Evolutionary conservation across 2,329 filamentous ascomycete species (phyloP).

Genomic region (Penicillium corylophilum): DNA sequence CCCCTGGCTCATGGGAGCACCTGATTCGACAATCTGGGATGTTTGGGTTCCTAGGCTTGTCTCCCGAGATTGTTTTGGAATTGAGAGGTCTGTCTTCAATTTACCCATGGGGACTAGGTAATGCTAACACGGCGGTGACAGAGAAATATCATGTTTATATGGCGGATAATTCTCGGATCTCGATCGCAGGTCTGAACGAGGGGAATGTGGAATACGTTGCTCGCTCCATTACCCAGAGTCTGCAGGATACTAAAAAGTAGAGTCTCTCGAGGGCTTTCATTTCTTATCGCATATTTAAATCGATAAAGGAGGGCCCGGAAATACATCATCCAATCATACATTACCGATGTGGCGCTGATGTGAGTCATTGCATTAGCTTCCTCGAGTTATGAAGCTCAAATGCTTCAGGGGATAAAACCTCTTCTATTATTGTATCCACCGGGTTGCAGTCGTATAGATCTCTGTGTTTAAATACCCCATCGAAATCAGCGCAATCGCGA

Average conservation of each 20-base stretch:
- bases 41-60: conserved; percentile 74
- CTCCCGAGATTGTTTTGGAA: conserved; percentile 41
- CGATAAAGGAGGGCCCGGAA: too few relatives aligned
- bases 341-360: background rate
- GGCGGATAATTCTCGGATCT: conserved; percentile 86
- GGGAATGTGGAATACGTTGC: conserved; percentile 40
- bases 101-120: background rate
- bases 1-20: conserved; percentile 63
- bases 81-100: conserved; percentile 28
- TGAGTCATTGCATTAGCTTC: background rate
- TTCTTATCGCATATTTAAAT: too few relatives aligned
- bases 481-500: background rate
- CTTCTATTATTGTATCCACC: background rate
- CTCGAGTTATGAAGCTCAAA: background rate
- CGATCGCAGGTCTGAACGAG: conserved; percentile 87
- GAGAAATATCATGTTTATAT: conserved; percentile 49
- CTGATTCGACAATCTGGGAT: conserved; percentile 91
- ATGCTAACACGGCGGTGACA: conserved; percentile 4
- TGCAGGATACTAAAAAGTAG: background rate
- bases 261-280: too few relatives aligned
- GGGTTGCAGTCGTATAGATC: background rate
- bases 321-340: too few relatives aligned
- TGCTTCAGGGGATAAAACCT: background rate
- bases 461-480: background rate
- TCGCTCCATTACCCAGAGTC: conserved; percentile 21